Conservation (phyloP, 495 filamentous ascomycete species). For the Penicillium nucicola region DNA sequence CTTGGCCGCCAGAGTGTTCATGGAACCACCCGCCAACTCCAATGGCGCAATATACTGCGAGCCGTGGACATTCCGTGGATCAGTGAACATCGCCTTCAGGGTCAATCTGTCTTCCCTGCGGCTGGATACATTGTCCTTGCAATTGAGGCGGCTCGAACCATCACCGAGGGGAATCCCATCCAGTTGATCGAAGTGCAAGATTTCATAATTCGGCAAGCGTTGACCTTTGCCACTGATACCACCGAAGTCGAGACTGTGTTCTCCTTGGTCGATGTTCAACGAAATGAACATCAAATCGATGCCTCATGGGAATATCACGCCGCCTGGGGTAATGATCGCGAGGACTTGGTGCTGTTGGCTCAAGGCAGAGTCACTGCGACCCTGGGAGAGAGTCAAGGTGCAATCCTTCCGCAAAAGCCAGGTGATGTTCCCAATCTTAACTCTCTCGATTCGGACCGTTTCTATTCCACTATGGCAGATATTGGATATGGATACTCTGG, state of each 20-base stretch:
- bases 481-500: conserved; percentile 31
- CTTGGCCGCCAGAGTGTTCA: too few species aligned
- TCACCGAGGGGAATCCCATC: conserved; percentile 13
- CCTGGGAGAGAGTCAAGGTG: too few species aligned
- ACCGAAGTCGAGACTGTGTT: conserved; percentile 45
- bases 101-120: conserved; percentile 54
- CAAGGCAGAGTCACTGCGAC: too few species aligned
- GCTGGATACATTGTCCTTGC: conserved; percentile 57
- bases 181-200: conserved; percentile 31
- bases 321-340: too few species aligned
- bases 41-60: too few species aligned
- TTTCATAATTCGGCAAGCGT: conserved; percentile 41
- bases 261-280: too few species aligned
- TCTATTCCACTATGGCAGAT: conserved; percentile 36
- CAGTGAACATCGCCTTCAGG: conserved; percentile 35
- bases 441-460: conserved; percentile 37
- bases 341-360: too few species aligned
- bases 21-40: too few species aligned
- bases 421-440: conserved; percentile 1
- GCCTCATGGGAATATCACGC: too few species aligned
- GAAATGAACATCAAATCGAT: conserved; percentile 16
- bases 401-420: conserved; percentile 8
- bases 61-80: too few species aligned
- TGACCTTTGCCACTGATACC: conserved; percentile 49
- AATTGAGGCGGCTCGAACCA: conserved; percentile 54